phyloP scores from a whole-genome alignment of 2,329 filamentous ascomycete genomes.

The Raffaelea albimanens region DNA sequence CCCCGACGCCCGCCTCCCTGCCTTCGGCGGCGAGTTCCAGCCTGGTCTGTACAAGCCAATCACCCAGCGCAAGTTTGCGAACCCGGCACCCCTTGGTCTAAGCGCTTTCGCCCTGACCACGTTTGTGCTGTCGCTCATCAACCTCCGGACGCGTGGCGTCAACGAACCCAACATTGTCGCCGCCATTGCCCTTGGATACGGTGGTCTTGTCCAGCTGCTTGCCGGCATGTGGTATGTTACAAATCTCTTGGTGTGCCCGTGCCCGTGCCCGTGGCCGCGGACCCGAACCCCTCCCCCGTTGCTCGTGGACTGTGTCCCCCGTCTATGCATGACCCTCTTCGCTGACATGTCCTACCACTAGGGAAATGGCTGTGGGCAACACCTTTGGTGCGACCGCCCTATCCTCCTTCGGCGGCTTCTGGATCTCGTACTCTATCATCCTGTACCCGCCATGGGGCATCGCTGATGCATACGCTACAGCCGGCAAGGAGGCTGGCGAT shows the following conservation, averaged over 20 bases:
- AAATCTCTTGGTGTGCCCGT: too few species aligned
- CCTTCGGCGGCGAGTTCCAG: conserved; percentile 66
- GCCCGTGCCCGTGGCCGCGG: too few species aligned
- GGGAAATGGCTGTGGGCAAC: conserved; percentile 83
- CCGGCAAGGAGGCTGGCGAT: conserved; percentile 19
- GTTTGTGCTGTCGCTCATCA: conserved; percentile 68
- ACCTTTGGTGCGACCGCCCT: conserved; percentile 77
- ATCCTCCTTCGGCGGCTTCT: conserved; percentile 77
- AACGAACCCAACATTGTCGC: conserved; percentile 56
- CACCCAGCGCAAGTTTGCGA: conserved; percentile 65
- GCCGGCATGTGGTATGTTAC: conserved; percentile 77
- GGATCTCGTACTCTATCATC: conserved; percentile 67
- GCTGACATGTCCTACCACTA: conserved; percentile 20
- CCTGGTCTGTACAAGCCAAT: conserved; percentile 56
- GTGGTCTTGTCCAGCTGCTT: conserved; percentile 67
- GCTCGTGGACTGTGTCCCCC: too few species aligned
- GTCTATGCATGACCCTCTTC: too few species aligned
- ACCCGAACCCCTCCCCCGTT: too few species aligned
- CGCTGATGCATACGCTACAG: conserved; percentile 32
- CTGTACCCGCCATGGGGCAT: conserved; percentile 54
- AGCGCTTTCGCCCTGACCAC: conserved; percentile 75
- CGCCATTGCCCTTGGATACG: conserved; percentile 63
- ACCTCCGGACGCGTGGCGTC: conserved; percentile 56
- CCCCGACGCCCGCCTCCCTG: conserved; percentile 32
- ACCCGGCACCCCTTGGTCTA: conserved; percentile 69